Conservation (phyloP, 176 grass and related monocot species). For the Aegilops tauschii region DNA sequence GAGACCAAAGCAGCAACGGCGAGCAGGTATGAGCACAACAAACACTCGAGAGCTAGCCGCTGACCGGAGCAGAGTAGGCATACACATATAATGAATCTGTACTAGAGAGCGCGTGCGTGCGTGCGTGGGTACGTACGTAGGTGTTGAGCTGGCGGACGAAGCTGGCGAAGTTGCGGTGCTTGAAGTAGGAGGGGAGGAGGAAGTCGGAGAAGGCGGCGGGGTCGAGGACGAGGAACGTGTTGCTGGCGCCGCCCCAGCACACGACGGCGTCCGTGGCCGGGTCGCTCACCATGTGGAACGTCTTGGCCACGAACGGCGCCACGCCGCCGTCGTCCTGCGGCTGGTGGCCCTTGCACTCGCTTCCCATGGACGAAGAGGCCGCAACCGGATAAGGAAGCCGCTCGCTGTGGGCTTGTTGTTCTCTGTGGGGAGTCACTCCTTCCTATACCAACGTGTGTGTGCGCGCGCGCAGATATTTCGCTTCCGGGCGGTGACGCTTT, state of each 20-base stretch:
- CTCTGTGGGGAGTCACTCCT: neutral
- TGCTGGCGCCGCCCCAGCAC: slow-evolving; percentile 42
- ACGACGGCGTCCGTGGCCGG: slow-evolving; percentile 52
- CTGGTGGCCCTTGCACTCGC: slow-evolving; percentile 30
- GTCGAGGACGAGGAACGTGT: slow-evolving; percentile 55
- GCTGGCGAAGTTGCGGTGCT: slow-evolving; percentile 95
- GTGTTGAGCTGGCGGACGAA: slow-evolving; percentile 97
- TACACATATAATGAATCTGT: too few relatives aligned
- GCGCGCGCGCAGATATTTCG: slow-evolving; percentile 28
- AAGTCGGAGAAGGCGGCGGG: slow-evolving; percentile 58
- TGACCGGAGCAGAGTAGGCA: neutral
- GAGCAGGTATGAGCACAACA: neutral
- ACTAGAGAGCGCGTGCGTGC: neutral
- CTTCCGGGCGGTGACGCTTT: neutral
- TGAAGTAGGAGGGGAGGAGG: slow-evolving; percentile 75
- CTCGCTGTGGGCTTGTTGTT: slow-evolving; percentile 21
- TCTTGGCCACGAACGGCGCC: slow-evolving; percentile 59
- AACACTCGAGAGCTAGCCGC: neutral
- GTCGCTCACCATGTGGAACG: slow-evolving; percentile 66
- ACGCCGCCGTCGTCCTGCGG: neutral
- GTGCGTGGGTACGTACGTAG: slow-evolving; percentile 43
- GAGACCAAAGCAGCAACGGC: neutral
- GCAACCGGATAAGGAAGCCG: slow-evolving; percentile 27
- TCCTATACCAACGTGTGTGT: neutral
- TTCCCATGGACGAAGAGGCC: slow-evolving; percentile 12